A percentile compares a stretch with the other conserved stretches of the same genome.
phyloP scores from a whole-genome alignment of 257 asterid genomes.

The Capsicum chinense region DNA sequence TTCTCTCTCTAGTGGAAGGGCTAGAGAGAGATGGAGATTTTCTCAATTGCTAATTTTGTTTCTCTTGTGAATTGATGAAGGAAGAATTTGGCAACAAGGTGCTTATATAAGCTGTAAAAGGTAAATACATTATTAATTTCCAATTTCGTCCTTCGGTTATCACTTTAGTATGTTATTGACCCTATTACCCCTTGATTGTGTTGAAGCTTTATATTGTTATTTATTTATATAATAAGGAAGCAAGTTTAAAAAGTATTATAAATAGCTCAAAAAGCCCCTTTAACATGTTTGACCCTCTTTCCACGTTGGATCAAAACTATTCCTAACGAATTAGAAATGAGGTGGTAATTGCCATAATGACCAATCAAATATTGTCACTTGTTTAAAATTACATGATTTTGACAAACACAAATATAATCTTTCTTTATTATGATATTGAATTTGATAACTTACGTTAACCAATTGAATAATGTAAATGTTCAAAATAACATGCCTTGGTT shows the following conservation, averaged over 20 bases:
- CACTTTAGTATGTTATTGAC: background rate
- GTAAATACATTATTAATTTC: slow-evolving; percentile 30
- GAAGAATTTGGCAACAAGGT: background rate
- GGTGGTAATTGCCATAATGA: no score
- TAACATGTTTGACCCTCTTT: no score
- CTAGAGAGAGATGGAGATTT: slow-evolving; percentile 36
- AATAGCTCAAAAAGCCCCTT: background rate
- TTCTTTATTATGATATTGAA: no score
- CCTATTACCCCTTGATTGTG: background rate
- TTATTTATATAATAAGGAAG: no score
- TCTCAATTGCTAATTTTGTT: background rate
- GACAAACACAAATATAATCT: no score
- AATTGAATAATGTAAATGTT: no score
- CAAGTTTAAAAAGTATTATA: background rate
- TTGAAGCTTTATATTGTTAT: background rate
- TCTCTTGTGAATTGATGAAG: slow-evolving; percentile 34
- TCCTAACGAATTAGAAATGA: no score
- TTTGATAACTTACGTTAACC: no score
- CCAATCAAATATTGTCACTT: no score
- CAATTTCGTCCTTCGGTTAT: slow-evolving; percentile 36
- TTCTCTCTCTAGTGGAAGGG: slow-evolving; percentile 34
- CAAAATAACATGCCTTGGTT: no score
- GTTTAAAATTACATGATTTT: no score
- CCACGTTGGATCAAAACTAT: no score
- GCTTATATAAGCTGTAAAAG: slow-evolving; percentile 31